Evolutionary conservation across 2,329 filamentous ascomycete species (phyloP).

Genomic region (Colletotrichum tanaceti): DNA sequence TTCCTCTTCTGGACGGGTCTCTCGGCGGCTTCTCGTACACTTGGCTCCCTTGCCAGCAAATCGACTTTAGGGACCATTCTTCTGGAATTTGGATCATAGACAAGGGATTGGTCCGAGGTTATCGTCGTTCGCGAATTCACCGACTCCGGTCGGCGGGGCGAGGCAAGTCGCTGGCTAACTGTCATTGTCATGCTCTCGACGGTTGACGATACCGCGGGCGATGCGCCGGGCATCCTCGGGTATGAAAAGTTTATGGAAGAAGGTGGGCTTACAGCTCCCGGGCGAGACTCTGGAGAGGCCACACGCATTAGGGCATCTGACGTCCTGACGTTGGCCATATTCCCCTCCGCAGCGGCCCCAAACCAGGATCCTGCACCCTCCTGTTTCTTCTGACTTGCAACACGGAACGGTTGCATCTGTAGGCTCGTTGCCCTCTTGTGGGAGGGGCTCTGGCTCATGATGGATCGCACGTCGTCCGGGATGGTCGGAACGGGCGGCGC

Average conservation of each 20-base stretch:
- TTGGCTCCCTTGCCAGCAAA: slow-evolving; percentile 57
- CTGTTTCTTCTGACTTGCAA: slow-evolving; percentile 64
- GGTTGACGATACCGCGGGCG: slow-evolving; percentile 51
- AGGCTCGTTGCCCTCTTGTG: slow-evolving; percentile 54
- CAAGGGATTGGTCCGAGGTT: slow-evolving; percentile 58
- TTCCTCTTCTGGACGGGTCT: slow-evolving; percentile 50
- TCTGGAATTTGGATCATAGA: slow-evolving; percentile 74
- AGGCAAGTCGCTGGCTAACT: slow-evolving; percentile 42
- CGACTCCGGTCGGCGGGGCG: slow-evolving; percentile 45
- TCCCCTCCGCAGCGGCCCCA: slow-evolving; percentile 56
- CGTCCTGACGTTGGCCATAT: slow-evolving; percentile 58
- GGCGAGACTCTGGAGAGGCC: slow-evolving; percentile 50
- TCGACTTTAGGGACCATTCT: slow-evolving; percentile 67
- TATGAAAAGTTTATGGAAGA: slow-evolving; percentile 71
- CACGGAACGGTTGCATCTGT: slow-evolving; percentile 61
- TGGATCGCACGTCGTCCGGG: slow-evolving; percentile 60
- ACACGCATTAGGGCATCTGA: slow-evolving; percentile 56
- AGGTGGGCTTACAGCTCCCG: slow-evolving; percentile 60
- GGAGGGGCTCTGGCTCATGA: slow-evolving; percentile 45
- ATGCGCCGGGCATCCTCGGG: slow-evolving; percentile 59
- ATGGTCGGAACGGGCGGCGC: slow-evolving; percentile 82
- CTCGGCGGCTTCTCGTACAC: slow-evolving; percentile 53
- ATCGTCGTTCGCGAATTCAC: slow-evolving; percentile 44
- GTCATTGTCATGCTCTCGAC: slow-evolving; percentile 40
- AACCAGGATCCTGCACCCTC: slow-evolving; percentile 62